phyloP scores from a whole-genome alignment of 805 yeast genomes.

The Komagataella ulmi region DNA sequence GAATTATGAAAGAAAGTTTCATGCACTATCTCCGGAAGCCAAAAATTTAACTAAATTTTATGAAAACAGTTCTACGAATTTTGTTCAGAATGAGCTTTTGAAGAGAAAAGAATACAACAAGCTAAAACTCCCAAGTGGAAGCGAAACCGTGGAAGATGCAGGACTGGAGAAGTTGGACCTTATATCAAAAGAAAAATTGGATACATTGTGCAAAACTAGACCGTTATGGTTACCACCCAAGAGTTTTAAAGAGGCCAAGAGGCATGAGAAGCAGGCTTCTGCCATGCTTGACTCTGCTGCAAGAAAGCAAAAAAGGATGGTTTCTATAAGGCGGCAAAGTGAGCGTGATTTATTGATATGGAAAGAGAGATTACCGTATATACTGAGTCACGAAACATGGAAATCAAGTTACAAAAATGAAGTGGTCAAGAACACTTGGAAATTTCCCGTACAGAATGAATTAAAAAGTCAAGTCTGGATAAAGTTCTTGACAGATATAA shows the following conservation, averaged over 20 bases:
- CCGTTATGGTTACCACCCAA: conserved; percentile 69
- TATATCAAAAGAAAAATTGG: conserved; percentile 48
- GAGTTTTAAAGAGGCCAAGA: conserved; percentile 30
- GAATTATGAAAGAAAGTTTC: conserved; percentile 7
- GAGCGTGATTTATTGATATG: conserved; percentile 16
- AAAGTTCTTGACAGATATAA: conserved; percentile 1
- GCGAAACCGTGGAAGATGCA: conserved; percentile 22
- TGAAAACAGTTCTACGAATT: conserved; percentile 20
- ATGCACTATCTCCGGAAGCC: conserved; percentile 19
- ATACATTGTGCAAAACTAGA: conserved; percentile 42
- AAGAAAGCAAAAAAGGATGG: conserved; percentile 14
- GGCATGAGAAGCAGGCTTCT: conserved; percentile 44
- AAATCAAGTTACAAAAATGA: conserved; percentile 16
- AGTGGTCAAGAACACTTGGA: conserved; percentile 20
- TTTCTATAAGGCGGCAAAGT: conserved; percentile 18
- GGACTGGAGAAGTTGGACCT: conserved; percentile 46
- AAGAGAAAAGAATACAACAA: conserved; percentile 11
- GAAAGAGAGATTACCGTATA: conserved; percentile 17
- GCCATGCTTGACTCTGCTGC: conserved; percentile 20
- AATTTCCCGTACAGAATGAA: conserved; percentile 2
- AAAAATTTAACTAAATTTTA: conserved; percentile 27
- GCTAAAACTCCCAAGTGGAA: conserved; percentile 15
- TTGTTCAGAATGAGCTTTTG: conserved; percentile 21
- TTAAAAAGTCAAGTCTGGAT: background rate
- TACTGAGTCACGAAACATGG: conserved; percentile 12